Base-by-base conservation (phyloP, 2,329 filamentous ascomycete species). In the Lachnellula willkommii region DNA sequence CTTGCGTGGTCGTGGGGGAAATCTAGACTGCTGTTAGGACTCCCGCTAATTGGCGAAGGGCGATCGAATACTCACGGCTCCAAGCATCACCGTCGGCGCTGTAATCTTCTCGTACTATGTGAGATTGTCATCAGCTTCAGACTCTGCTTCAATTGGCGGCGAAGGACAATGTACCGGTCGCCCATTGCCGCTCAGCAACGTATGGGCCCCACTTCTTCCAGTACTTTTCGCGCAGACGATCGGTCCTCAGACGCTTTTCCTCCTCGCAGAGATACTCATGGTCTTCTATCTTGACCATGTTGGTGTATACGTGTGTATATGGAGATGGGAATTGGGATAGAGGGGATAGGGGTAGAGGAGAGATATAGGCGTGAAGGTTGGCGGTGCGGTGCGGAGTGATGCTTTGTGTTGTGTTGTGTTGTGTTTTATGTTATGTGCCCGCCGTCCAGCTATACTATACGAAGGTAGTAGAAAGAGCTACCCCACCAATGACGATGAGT, bases 191-290 rank as follows among this genome's bases (percentile, higher is more conserved):
- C 77, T 97, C 93, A 54, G 92, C 85, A 66, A 95, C 87, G 69
- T 96, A 97, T 24, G 92, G 87, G 54, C 93, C 93, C 91, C 92
- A 96, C 84, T 88, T 90, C 83, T 97, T 97, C 93, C 93, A 97
- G 77, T 97, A 97, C 72, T 90, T 93, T 63, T 75, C 82, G 61
- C 87, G 86, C 62, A 93, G 83, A 57, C 85, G 83, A 73, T 97
- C 93, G 69, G 96, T 84, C 69, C 88, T 87, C 65, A 97, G 81
- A 50, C 94, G 87, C 73, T 88, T 88, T 79, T 97, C 93, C 75
- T 97, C 93, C 73, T 89, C 86, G 58, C 88, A 91, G 70, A 93
- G 81, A 73, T 90, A 92, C 70, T 94, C 89, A 74, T 94, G 84
- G 69, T 87, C 84, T 73, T 95, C 90, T 70, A 94, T 87, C 69